These are phyloP conservation scores for Colletotrichum spaethianum DNA, from an alignment of 2,329 filamentous ascomycete genomes.

Conservation along the genomic window DNA sequence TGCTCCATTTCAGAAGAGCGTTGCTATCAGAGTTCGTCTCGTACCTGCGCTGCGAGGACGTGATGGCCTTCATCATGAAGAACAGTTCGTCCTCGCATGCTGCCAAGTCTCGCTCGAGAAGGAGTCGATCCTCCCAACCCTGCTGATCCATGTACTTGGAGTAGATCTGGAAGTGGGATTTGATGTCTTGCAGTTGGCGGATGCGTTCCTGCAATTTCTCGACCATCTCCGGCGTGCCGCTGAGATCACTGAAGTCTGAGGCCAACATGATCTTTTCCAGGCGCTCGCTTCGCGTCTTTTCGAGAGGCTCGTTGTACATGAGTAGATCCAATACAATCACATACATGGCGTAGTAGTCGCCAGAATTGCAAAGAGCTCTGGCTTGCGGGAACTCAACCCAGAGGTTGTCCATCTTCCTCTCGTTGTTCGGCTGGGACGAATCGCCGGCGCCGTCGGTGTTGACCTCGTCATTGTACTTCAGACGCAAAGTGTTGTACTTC, in stretches of 20 bases:
- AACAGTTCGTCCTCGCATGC: constrained; percentile 97
- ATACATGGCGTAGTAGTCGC: constrained; percentile 98
- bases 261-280: constrained; percentile 99
- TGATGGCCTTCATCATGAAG: constrained; percentile 99
- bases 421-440: constrained; percentile 69
- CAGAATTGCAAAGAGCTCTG: constrained; percentile 94
- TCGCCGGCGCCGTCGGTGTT: constrained; percentile 72
- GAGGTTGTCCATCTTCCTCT: constrained; percentile 93
- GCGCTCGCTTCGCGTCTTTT: constrained; percentile 96
- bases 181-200: constrained; percentile 94
- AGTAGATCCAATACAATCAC: constrained; percentile 97
- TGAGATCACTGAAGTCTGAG: constrained; percentile 97
- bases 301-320: constrained; percentile 94
- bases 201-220: constrained; percentile 92
- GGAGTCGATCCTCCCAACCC: constrained; percentile 91
- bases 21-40: constrained; percentile 81
- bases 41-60: constrained; percentile 90
- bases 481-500: constrained; percentile 96
- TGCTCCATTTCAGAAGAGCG: constrained; percentile 90
- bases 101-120: constrained; percentile 90
- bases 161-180: constrained; percentile 94
- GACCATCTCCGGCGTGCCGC: constrained; percentile 94
- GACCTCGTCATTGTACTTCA: constrained; percentile 98
- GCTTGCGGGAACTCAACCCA: constrained; percentile 97
- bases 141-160: constrained; percentile 87